Base-by-base conservation (phyloP, 2,329 filamentous ascomycete genomes). In the Hypoxylon sp. region DNA sequence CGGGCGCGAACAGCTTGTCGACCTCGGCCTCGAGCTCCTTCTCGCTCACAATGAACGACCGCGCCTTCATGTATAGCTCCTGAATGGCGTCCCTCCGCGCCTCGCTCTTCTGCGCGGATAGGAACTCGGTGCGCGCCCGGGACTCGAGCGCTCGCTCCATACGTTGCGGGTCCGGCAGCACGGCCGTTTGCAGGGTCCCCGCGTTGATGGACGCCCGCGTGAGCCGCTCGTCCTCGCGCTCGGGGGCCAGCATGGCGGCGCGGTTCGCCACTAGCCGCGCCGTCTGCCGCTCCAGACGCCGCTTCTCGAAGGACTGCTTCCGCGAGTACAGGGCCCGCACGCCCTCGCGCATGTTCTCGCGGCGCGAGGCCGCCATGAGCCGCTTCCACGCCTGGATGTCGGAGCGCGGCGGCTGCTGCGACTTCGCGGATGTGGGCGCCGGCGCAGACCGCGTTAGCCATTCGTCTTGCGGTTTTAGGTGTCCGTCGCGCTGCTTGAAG, bases 11-110 rank as follows among this genome's bases (percentile, higher is more conserved):
- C n/a, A 91, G 85, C 70, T 85, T 82, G 22, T 97, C 91, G 63
- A 98, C 90, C 71, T 90, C 87, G 14, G 84, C 84, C 73, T 92
- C 87, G 35, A 99, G 87, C 78, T 97, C 91, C 55, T 86, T 82
- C 78, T 97, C 94, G 24, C 87, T 90, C 17, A 94, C 90, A 77
- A 99, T 98, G 82, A 98, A 99, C 42, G 88, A 84, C 26, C 92
- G 88, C 4, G 96, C 94, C 74, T 94, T 92, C 82, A 96, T 92
- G 82, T 99, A 99, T 11, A 99, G 87, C 65, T 93, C 90, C 81
- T 97, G 93, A 31, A 99, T 82, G 14, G 91, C 87, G 72, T 95
- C 89, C 67, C 88, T 85, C 55, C 92, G 88, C 58, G 86, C 84
- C 64, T 90, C 85, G 47, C 85, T 83, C 77, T 90, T 89, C 58